Evolutionary conservation across 2,329 filamentous ascomycete genomes (phyloP).

Genomic region (Cordyceps militaris): DNA sequence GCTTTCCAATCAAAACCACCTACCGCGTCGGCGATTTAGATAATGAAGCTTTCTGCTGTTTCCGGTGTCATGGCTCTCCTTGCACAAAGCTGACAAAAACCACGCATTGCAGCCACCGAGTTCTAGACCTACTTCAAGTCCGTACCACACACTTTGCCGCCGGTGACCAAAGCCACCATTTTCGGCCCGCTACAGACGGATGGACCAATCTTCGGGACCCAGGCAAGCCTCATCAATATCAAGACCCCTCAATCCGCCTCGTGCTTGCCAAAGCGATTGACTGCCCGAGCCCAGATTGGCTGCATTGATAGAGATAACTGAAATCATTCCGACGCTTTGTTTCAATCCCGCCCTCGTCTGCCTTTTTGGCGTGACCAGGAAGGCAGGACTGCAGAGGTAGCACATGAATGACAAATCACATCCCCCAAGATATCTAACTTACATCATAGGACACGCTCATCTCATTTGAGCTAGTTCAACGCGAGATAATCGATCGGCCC

Average conservation of each 20-base stretch:
- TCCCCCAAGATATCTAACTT: too few relatives aligned
- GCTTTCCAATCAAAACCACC: neutral
- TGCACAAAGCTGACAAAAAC: neutral
- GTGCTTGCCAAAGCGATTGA: neutral
- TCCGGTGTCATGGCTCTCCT: neutral
- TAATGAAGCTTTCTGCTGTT: neutral
- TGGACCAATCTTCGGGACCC: neutral
- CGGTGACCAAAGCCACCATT: neutral
- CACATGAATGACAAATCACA: too few relatives aligned
- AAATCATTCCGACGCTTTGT: too few relatives aligned
- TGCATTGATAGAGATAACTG: too few relatives aligned
- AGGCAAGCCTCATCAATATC: neutral
- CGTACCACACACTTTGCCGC: neutral
- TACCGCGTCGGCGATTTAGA: neutral
- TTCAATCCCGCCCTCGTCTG: too few relatives aligned
- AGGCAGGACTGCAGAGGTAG: too few relatives aligned
- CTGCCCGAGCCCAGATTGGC: neutral
- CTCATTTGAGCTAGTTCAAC: too few relatives aligned
- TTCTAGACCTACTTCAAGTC: slow-evolving; percentile 6
- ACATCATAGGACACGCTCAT: too few relatives aligned
- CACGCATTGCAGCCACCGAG: slow-evolving; percentile 3
- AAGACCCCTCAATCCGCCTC: neutral
- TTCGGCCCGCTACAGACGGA: neutral
- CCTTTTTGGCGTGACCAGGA: too few relatives aligned
- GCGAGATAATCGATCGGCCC: too few relatives aligned